Percentiles rank a stretch among this genome's conserved stretches.
Evolutionary conservation across 2,329 filamentous ascomycete genomes (phyloP).

Genomic region (Hypoxylon sp.): DNA sequence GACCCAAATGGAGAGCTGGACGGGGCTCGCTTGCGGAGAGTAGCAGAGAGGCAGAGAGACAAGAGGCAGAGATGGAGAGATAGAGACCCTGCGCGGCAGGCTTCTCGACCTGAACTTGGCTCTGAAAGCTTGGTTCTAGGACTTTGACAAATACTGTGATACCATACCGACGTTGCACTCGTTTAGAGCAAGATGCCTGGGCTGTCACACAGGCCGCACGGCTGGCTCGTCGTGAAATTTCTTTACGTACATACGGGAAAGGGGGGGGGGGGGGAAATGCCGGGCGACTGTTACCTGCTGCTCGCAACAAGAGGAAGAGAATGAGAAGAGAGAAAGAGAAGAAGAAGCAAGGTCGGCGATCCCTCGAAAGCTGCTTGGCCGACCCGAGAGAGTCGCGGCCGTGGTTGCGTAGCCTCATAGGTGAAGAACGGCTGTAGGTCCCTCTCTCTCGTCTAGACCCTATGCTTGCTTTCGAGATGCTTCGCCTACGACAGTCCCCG

Average conservation of each 20-base stretch:
- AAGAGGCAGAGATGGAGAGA: no score
- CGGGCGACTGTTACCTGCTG: no score
- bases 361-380: slow-evolving; percentile 21
- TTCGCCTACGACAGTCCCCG: no score
- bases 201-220: slow-evolving; percentile 11
- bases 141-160: background rate
- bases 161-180: slow-evolving; percentile 33
- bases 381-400: slow-evolving; percentile 16
- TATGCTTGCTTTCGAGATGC: no score
- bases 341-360: background rate
- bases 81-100: no score
- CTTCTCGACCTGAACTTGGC: no score
- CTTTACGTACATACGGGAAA: slow-evolving; percentile 3
- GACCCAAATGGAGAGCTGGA: background rate
- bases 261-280: no score
- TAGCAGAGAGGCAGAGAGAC: no score
- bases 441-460: slow-evolving; percentile 5
- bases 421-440: slow-evolving; percentile 8
- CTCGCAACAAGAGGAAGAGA: slow-evolving; percentile 7
- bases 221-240: slow-evolving; percentile 18
- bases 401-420: slow-evolving; percentile 30
- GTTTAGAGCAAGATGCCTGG: no score
- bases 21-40: slow-evolving; percentile 2
- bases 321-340: background rate
- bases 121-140: no score